Conservation (phyloP, 2,329 filamentous ascomycete species). For the Trichoderma sp. region DNA sequence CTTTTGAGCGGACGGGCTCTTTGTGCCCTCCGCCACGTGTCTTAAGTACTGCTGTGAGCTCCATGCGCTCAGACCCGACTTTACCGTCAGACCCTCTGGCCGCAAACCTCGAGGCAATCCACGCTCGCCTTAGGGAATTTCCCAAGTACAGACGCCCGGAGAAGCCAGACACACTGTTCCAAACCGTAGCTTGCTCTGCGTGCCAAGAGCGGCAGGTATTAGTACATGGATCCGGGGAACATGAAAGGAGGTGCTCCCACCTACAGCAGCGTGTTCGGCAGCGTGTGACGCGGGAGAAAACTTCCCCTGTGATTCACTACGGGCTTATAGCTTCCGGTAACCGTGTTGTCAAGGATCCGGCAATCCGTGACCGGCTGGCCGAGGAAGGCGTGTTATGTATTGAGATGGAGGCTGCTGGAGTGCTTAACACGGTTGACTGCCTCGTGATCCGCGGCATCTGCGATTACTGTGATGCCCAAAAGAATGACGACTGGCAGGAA, state of each 20-base stretch:
- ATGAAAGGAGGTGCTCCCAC: not conserved
- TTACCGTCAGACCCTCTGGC: not conserved
- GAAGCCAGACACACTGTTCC: too few relatives aligned
- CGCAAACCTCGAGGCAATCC: too few relatives aligned
- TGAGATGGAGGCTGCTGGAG: conserved; percentile 9
- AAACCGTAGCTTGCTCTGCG: too few relatives aligned
- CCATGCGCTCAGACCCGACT: not conserved
- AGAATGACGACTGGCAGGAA: not conserved
- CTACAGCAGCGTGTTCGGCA: not conserved
- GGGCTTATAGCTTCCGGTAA: not conserved
- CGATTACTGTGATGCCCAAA: conserved; percentile 8
- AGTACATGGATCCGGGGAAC: too few relatives aligned
- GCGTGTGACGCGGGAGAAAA: not conserved
- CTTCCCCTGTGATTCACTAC: not conserved
- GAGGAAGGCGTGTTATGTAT: not conserved
- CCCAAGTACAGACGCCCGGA: too few relatives aligned
- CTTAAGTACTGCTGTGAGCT: not conserved
- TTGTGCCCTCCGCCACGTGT: not conserved
- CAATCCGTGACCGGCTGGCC: not conserved
- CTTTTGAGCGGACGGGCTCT: not conserved
- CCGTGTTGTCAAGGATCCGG: not conserved
- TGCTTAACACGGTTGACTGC: not conserved
- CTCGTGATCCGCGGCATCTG: conserved; percentile 7
- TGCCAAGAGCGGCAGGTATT: too few relatives aligned
- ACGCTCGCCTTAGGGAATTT: too few relatives aligned